A percentile compares a stretch with the other conserved stretches of the same genome.
phyloP scores from a whole-genome alignment of 2,329 filamentous ascomycete genomes.

The Talaromyces sp. region DNA sequence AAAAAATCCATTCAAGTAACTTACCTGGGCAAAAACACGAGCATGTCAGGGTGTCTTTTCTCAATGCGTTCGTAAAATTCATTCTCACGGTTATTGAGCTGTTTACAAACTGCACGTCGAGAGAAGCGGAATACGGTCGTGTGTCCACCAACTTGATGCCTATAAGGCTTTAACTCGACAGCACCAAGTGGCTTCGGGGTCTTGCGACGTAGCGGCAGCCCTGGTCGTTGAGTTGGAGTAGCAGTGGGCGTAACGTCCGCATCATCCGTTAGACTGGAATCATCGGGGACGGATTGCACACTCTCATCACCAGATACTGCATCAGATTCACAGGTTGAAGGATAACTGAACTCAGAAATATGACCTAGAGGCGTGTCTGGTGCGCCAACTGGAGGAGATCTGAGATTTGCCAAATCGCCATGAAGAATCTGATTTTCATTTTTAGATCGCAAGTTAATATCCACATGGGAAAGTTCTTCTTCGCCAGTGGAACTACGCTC shows the following conservation, averaged over 20 bases:
- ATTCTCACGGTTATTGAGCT: conserved; percentile 96
- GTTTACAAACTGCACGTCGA: conserved; percentile 92
- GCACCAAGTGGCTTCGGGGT: conserved; percentile 69
- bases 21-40: conserved; percentile 83
- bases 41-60: conserved; percentile 81
- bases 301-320: conserved; percentile 47
- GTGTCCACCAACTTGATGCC: conserved; percentile 95
- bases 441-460: conserved; percentile 64
- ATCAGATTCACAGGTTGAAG: conserved; percentile 51
- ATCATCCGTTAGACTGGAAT: conserved; percentile 59
- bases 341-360: conserved; percentile 40
- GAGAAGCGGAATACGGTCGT: conserved; percentile 97
- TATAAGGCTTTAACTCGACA: conserved; percentile 94
- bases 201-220: conserved; percentile 31
- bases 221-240: conserved; percentile 41
- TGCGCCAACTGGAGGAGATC: conserved; percentile 42
- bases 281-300: conserved; percentile 48
- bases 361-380: conserved; percentile 39
- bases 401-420: conserved; percentile 56
- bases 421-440: conserved; percentile 64
- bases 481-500: conserved; percentile 28
- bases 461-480: conserved; percentile 55
- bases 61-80: conserved; percentile 98
- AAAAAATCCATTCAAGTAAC: conserved; percentile 45
- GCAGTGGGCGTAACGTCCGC: conserved; percentile 53